Base-by-base conservation (phyloP, 176 grass and related monocot genomes). In the Carex parvula region DNA sequence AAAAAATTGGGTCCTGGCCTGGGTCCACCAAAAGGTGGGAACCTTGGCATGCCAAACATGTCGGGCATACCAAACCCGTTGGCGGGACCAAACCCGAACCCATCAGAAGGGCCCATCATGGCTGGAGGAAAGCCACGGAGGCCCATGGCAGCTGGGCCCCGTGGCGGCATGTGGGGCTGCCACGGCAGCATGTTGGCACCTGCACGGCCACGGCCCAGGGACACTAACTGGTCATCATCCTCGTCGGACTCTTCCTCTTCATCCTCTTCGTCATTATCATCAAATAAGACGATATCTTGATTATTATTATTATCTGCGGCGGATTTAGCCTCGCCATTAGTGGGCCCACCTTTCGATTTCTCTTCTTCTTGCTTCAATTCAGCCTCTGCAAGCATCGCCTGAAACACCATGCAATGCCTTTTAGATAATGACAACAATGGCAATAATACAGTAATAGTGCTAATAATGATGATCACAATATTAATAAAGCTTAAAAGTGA, bases 201-300 rank as follows among this genome's bases (percentile, higher is more conserved):
- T 79, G 87, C 91, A 78, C 93, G 89, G 24, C 89, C 92, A 84
- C 90, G 94, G 50, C 83, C 48, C 73, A 26, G 58, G 42, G 62
- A 29, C 68, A 21, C 64, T 64, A 63, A 26, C 26, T 42, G 32
- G 61, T 83, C 80, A 70, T 81, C 89, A 58, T 94, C 93, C 66
- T 84, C 90, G 4, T 84, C 90, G 69, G 70, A 84, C 32, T 93
- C 92, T 39, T 95, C 96, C 20, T 94, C 92, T 67, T 98, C 96
- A 70, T 98, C 95, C n/a, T 98, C 96, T 56, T 98, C 95, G 67
- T 98, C 95, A 30, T 98, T 92, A 70, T 99, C 96, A 14, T 99
- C 93, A 79, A 92, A 95, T 59, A 95, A 58, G 37, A 95, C 90
- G n/a, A 99, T 99, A 83, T 95, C 91, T 85, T 92, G 96, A 84